phyloP scores from a whole-genome alignment of 768 basidiomycete genomes.

The Tulasnella sp. region DNA sequence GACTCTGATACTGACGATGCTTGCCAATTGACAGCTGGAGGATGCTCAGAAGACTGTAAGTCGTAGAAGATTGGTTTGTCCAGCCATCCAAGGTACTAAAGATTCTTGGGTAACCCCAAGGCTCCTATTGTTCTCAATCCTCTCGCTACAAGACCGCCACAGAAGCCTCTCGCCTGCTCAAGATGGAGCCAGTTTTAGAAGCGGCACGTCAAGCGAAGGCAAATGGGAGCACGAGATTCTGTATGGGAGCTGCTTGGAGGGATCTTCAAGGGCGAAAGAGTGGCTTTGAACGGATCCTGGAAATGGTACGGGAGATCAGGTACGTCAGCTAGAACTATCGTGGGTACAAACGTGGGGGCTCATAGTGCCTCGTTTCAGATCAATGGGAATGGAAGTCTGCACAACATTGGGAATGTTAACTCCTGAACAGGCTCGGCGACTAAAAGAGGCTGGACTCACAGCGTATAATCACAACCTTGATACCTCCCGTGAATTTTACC shows the following conservation, averaged over 20 bases:
- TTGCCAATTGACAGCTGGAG: slow-evolving; percentile 50
- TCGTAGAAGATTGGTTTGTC: slow-evolving; percentile 12
- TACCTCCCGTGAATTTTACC: slow-evolving; percentile 94
- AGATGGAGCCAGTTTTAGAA: slow-evolving; percentile 82
- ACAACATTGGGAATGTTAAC: slow-evolving; percentile 96
- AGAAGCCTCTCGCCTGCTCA: slow-evolving; percentile 73
- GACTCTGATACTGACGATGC: background rate
- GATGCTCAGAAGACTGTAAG: slow-evolving; percentile 91
- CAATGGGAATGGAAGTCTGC: slow-evolving; percentile 99
- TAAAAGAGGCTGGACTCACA: slow-evolving; percentile 92
- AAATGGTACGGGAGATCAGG: slow-evolving; percentile 58
- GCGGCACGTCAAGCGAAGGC: slow-evolving; percentile 89
- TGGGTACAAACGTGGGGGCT: background rate
- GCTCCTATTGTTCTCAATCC: slow-evolving; percentile 96
- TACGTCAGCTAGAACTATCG: background rate
- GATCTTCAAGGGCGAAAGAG: slow-evolving; percentile 85
- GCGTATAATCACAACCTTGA: slow-evolving; percentile 99
- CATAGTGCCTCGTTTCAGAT: slow-evolving; percentile 23
- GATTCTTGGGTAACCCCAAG: slow-evolving; percentile 29
- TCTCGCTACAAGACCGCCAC: slow-evolving; percentile 85
- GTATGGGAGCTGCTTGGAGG: slow-evolving; percentile 98
- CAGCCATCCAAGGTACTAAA: slow-evolving; percentile 9
- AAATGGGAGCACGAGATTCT: slow-evolving; percentile 94
- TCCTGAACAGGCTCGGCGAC: slow-evolving; percentile 77
- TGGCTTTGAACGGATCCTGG: slow-evolving; percentile 83